Percentiles rank a stretch among this genome's conserved stretches.
These are phyloP conservation scores for Tulasnella sp. DNA, from an alignment of 768 basidiomycete genomes.

Conservation along the genomic window DNA sequence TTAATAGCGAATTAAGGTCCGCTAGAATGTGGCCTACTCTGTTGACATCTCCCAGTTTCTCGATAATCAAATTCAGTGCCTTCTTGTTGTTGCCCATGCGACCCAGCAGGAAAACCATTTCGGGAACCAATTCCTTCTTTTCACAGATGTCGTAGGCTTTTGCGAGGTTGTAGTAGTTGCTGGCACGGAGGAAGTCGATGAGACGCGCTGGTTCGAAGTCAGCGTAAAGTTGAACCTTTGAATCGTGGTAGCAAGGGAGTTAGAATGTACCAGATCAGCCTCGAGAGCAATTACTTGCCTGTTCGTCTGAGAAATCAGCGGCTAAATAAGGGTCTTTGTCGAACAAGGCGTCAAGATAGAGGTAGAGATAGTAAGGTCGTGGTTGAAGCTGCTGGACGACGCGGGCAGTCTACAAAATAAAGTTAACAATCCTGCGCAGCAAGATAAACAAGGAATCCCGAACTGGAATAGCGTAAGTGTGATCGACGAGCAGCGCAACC, in stretches of 20 bases:
- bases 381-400: constrained; percentile 81
- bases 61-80: constrained; percentile 89
- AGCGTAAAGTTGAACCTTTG: constrained; percentile 80
- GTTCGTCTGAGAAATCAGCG: constrained; percentile 74
- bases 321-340: constrained; percentile 77
- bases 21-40: constrained; percentile 43
- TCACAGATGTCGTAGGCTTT: constrained; percentile 83
- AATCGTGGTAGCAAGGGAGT: neutral
- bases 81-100: constrained; percentile 98
- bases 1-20: neutral
- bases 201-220: constrained; percentile 71
- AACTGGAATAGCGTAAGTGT: constrained; percentile 93
- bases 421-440: neutral
- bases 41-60: constrained; percentile 85
- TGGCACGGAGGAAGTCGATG: constrained; percentile 86
- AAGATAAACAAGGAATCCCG: constrained; percentile 27
- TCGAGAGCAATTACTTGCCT: constrained; percentile 40
- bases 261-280: constrained; percentile 7
- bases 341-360: constrained; percentile 86
- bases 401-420: constrained; percentile 55
- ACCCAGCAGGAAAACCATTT: constrained; percentile 96
- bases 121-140: constrained; percentile 76
- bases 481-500: constrained; percentile 80
- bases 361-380: constrained; percentile 74
- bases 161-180: constrained; percentile 86